A percentile compares a stretch with the other conserved stretches of the same genome.
phyloP scores from a whole-genome alignment of 768 basidiomycete species.

The Exsudoporus frostii region DNA sequence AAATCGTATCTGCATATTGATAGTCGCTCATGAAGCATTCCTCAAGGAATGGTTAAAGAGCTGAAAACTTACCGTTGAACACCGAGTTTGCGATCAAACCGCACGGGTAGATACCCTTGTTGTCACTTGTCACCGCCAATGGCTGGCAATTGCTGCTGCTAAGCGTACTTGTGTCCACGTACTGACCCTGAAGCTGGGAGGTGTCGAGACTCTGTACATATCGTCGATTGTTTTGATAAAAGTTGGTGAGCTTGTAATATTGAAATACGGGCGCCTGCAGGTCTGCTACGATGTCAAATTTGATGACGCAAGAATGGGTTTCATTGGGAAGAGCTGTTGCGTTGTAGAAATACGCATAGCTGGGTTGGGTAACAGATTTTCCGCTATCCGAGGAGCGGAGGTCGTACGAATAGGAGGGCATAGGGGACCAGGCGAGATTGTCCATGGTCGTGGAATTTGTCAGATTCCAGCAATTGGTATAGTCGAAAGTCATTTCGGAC shows the following conservation, averaged over 20 bases:
- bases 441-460: conserved; percentile 34
- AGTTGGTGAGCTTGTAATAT: conserved; percentile 96
- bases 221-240: conserved; percentile 97
- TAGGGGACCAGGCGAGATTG: conserved; percentile 39
- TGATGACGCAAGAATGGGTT: conserved; percentile 65
- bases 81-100: conserved; percentile 96
- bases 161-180: conserved; percentile 46
- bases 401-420: conserved; percentile 66
- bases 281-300: conserved; percentile 80
- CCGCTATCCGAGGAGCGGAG: conserved; percentile 58
- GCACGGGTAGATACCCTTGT: conserved; percentile 82
- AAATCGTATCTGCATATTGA: conserved; percentile 68
- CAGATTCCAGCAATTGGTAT: conserved; percentile 83
- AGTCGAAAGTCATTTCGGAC: conserved; percentile 92
- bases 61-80: conserved; percentile 73
- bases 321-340: conserved; percentile 44
- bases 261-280: conserved; percentile 75
- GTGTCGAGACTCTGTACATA: conserved; percentile 91
- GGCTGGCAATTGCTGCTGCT: conserved; percentile 85
- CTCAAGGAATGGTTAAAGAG: neutral
- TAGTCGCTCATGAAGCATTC: neutral
- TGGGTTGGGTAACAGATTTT: conserved; percentile 50
- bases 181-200: conserved; percentile 79
- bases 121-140: conserved; percentile 49
- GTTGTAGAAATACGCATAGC: conserved; percentile 70